These are phyloP conservation scores for Paraphaeosphaeria minitans DNA, from an alignment of 2,329 filamentous ascomycete genomes.

Conservation along the genomic window DNA sequence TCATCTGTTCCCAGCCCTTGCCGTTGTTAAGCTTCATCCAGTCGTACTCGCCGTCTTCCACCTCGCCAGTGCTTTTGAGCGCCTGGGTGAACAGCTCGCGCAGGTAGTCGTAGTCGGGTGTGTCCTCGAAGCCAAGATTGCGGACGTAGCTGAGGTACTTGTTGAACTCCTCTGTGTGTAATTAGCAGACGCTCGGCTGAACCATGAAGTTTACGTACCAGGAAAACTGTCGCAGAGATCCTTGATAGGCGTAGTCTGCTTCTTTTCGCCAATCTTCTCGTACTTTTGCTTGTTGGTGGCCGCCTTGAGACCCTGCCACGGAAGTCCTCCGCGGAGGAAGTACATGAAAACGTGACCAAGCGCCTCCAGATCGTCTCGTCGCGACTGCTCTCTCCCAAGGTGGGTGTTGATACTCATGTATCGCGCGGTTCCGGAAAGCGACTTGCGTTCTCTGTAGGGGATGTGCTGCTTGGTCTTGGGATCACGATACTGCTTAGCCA, in stretches of 20 bases:
- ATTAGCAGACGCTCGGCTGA: slow-evolving; percentile 32
- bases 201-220: slow-evolving; percentile 51
- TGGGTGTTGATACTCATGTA: slow-evolving; percentile 99
- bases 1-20: slow-evolving; percentile 88
- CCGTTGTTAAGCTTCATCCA: slow-evolving; percentile 98
- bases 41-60: slow-evolving; percentile 98
- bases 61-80: slow-evolving; percentile 89
- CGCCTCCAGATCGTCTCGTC: slow-evolving; percentile 93
- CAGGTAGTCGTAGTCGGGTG: slow-evolving; percentile 96
- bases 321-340: slow-evolving; percentile 68
- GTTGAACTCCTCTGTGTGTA: slow-evolving; percentile 79
- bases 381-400: slow-evolving; percentile 91
- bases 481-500: slow-evolving; percentile 99
- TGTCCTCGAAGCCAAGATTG: slow-evolving; percentile 97
- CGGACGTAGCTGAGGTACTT: slow-evolving; percentile 97
- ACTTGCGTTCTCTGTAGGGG: slow-evolving; percentile 95
- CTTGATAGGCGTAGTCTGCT: slow-evolving; percentile 96
- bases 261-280: slow-evolving; percentile 99
- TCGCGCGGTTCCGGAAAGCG: slow-evolving; percentile 90
- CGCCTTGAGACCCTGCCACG: slow-evolving; percentile 71
- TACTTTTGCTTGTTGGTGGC: slow-evolving; percentile 93
- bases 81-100: slow-evolving; percentile 96
- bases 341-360: slow-evolving; percentile 73
- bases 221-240: slow-evolving; percentile 96
- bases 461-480: slow-evolving; percentile 99